Conservation (phyloP, 2,329 filamentous ascomycete genomes). For the Penicillium sp. region DNA sequence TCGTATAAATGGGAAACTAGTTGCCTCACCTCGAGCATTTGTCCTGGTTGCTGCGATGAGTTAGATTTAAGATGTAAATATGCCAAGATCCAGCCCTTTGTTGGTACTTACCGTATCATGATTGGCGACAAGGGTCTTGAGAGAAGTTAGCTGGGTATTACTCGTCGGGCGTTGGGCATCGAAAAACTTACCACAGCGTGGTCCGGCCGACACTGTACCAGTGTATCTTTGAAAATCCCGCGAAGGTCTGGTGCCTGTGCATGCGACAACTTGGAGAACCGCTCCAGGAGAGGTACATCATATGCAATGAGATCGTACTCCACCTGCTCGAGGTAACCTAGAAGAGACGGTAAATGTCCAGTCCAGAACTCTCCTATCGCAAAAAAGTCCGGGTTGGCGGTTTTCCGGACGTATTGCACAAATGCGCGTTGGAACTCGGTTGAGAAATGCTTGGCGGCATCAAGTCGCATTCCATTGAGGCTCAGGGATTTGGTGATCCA, state of each 20-base stretch:
- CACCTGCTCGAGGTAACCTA: constrained; percentile 59
- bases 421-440: constrained; percentile 66
- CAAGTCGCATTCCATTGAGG: constrained; percentile 66
- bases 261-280: constrained; percentile 62
- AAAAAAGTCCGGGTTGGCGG: constrained; percentile 57
- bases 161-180: neutral
- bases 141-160: constrained; percentile 8
- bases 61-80: neutral
- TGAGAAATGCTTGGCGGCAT: constrained; percentile 72
- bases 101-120: constrained; percentile 25
- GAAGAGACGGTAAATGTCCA: constrained; percentile 56
- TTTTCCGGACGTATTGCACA: constrained; percentile 56
- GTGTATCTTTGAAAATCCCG: constrained; percentile 61
- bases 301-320: constrained; percentile 62
- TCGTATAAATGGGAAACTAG: neutral
- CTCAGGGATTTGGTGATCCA: constrained; percentile 65
- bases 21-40: constrained; percentile 55
- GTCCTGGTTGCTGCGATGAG: constrained; percentile 58
- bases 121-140: constrained; percentile 23
- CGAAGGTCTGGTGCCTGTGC: constrained; percentile 60
- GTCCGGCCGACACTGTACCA: constrained; percentile 56
- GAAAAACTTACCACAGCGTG: constrained; percentile 44
- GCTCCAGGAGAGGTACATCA: constrained; percentile 68
- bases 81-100: neutral
- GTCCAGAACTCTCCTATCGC: constrained; percentile 71